A percentile compares a stretch with the other conserved stretches of the same genome.
These are phyloP conservation scores for Plantago ovata DNA, from an alignment of 257 asterid species.

Conservation along the genomic window DNA sequence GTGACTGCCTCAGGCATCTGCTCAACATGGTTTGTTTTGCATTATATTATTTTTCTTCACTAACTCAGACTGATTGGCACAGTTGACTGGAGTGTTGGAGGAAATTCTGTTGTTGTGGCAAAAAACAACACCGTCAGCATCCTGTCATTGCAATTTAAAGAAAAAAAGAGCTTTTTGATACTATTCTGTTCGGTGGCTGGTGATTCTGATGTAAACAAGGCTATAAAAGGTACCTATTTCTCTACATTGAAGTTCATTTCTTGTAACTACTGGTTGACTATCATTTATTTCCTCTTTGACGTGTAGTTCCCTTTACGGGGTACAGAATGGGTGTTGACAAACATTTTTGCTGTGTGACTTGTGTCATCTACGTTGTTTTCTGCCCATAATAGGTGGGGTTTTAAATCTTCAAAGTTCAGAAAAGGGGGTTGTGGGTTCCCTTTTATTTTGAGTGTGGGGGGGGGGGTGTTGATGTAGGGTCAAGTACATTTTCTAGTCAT, in stretches of 20 bases:
- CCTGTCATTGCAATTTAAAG: slow-evolving; percentile 55
- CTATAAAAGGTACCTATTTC: slow-evolving; percentile 38
- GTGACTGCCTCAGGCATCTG: slow-evolving; percentile 12
- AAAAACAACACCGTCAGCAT: slow-evolving; percentile 58
- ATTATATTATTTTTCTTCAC: slow-evolving; percentile 15
- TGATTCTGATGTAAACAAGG: slow-evolving; percentile 45
- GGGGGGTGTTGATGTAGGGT: too few relatives aligned
- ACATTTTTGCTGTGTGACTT: too few relatives aligned
- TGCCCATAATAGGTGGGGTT: too few relatives aligned
- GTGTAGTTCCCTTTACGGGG: too few relatives aligned
- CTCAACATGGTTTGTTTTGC: background rate
- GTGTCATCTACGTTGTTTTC: too few relatives aligned
- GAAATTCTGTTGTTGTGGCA: slow-evolving; percentile 64
- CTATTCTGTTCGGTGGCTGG: slow-evolving; percentile 50
- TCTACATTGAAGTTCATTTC: background rate
- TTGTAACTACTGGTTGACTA: background rate
- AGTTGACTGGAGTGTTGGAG: slow-evolving; percentile 87
- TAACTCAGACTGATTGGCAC: slow-evolving; percentile 25
- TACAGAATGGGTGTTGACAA: too few relatives aligned
- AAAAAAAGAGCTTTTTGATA: slow-evolving; percentile 46
- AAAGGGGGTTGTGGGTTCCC: too few relatives aligned
- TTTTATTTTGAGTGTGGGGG: too few relatives aligned
- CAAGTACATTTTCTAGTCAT: too few relatives aligned
- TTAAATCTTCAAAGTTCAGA: too few relatives aligned
- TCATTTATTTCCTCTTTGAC: too few relatives aligned